Percentiles rank a stretch among this genome's conserved stretches.
Evolutionary conservation across 2,329 filamentous ascomycete genomes (phyloP).

Genomic region (Fusarium marasasianum): DNA sequence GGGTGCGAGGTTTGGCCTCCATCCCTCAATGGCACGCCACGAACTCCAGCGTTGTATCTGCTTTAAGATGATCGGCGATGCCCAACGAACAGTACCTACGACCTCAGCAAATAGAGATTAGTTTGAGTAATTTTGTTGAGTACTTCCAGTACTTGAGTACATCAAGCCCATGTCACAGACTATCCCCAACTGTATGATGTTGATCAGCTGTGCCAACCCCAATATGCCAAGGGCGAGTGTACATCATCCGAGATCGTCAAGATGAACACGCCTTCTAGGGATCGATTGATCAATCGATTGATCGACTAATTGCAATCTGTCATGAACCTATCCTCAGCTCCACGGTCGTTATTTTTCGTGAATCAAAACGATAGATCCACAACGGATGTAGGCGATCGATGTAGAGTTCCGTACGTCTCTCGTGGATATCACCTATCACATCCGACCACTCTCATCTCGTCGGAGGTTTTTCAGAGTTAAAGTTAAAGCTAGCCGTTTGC

Average conservation of each 20-base stretch:
- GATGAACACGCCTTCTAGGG: background rate
- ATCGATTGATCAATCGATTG: background rate
- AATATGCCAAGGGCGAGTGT: background rate
- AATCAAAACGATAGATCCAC: background rate
- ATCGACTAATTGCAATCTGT: background rate
- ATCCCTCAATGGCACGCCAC: background rate
- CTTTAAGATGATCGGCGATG: background rate
- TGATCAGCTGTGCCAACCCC: background rate
- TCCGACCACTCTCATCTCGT: background rate
- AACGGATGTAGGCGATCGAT: background rate
- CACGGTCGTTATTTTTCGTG: background rate
- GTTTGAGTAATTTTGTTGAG: too few relatives aligned
- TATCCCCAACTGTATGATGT: background rate
- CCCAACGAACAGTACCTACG: background rate
- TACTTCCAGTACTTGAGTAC: background rate
- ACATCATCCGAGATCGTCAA: background rate
- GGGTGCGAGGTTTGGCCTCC: too few relatives aligned
- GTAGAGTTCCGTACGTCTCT: background rate
- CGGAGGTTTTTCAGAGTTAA: background rate
- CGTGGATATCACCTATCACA: background rate
- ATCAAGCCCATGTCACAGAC: background rate
- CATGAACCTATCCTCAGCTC: background rate
- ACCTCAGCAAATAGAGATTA: fast-evolving
- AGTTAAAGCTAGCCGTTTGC: background rate
- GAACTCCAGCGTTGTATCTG: background rate